These are phyloP conservation scores for Cucurbita argyrosperma DNA, from an alignment of 306 rosid genomes.

Conservation along the genomic window DNA sequence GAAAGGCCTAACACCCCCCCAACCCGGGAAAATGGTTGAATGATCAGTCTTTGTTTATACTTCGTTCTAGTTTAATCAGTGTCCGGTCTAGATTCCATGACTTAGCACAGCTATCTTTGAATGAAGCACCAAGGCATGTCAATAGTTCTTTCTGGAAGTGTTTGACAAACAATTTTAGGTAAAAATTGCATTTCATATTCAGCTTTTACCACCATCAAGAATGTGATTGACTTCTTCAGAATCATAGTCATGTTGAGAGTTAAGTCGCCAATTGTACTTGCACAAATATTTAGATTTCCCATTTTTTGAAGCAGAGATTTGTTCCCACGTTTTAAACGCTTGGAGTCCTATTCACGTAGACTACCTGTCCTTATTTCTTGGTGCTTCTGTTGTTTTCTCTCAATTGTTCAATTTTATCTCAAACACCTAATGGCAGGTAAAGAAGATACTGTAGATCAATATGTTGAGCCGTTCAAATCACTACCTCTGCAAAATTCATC, in stretches of 20 bases:
- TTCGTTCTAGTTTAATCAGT: neutral
- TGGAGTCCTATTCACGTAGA: neutral
- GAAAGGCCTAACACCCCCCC: neutral
- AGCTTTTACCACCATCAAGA: neutral
- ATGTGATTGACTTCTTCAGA: neutral
- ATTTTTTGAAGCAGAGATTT: neutral
- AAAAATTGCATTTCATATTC: neutral
- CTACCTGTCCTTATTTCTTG: neutral
- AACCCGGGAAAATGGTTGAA: neutral
- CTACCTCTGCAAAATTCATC: slow-evolving; percentile 31
- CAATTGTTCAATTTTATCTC: slow-evolving; percentile 12
- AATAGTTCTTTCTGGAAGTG: neutral
- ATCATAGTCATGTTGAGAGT: neutral
- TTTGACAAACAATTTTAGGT: neutral
- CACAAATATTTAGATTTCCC: neutral
- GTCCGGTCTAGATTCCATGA: neutral
- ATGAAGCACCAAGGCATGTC: neutral
- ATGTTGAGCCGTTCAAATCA: slow-evolving; percentile 36
- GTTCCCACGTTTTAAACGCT: neutral
- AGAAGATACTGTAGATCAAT: slow-evolving; percentile 34
- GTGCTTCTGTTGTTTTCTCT: neutral
- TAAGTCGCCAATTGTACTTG: neutral
- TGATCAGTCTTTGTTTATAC: neutral
- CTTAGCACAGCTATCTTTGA: neutral
- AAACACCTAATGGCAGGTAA: slow-evolving; percentile 49